Conservation (phyloP, 257 asterid genomes). For the Gentiana straminea region DNA sequence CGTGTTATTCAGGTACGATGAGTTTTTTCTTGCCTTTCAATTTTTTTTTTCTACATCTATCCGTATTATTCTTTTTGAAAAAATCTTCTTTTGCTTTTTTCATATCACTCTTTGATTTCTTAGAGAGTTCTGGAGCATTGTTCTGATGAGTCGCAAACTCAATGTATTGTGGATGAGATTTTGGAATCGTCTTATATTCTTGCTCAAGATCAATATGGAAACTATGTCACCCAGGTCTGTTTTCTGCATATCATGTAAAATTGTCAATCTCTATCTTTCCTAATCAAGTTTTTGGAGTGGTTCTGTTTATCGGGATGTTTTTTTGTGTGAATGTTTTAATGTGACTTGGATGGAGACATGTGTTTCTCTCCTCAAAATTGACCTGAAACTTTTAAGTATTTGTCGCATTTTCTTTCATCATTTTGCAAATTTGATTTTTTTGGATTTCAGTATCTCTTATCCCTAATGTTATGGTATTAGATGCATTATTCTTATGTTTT, state of each 20-base stretch:
- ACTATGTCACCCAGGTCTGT: conserved; percentile 75
- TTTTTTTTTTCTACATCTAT: background rate
- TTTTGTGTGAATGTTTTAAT: too few relatives aligned
- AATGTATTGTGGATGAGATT: conserved; percentile 73
- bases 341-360: too few relatives aligned
- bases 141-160: conserved; percentile 47
- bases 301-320: too few relatives aligned
- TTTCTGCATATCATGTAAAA: conserved; percentile 5
- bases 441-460: too few relatives aligned
- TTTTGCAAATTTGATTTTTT: too few relatives aligned
- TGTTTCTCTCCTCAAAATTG: too few relatives aligned
- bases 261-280: background rate
- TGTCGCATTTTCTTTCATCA: too few relatives aligned
- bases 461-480: too few relatives aligned
- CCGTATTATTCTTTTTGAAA: background rate
- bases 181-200: conserved; percentile 63
- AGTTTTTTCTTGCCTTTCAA: background rate
- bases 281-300: background rate
- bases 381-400: too few relatives aligned
- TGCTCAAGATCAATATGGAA: conserved; percentile 89
- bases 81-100: background rate
- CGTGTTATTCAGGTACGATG: conserved; percentile 81
- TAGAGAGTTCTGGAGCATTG: conserved; percentile 88
- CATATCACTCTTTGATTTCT: conserved; percentile 14
- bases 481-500: too few relatives aligned